Evolutionary conservation across 2,329 filamentous ascomycete species (phyloP).

Genomic region (Alternaria arbusti): DNA sequence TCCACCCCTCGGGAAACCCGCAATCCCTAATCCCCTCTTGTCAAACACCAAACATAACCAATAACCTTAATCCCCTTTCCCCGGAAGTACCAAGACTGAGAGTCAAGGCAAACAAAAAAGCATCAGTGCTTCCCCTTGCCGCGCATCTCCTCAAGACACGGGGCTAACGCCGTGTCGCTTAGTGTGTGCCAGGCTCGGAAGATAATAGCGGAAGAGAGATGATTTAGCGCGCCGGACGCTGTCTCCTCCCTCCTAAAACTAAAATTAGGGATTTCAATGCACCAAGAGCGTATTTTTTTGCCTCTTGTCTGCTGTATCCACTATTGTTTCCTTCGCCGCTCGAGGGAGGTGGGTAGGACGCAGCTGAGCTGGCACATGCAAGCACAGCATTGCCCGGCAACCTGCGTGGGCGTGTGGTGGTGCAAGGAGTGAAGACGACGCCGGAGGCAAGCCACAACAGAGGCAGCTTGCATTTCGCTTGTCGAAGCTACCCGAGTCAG

Average conservation of each 20-base stretch:
- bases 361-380: background rate
- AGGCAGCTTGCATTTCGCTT: background rate
- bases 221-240: background rate
- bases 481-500: background rate
- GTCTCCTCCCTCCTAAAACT: background rate
- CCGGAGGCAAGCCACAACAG: background rate
- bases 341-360: background rate
- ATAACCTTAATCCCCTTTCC: conserved; percentile 4
- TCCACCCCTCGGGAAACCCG: background rate
- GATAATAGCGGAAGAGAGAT: background rate
- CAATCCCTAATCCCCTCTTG: conserved; percentile 1
- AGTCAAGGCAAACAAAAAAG: background rate
- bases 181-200: background rate
- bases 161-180: background rate
- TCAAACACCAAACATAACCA: conserved; percentile 1
- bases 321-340: background rate
- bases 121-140: background rate
- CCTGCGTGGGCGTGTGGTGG: background rate
- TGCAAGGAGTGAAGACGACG: background rate
- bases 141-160: background rate
- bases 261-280: conserved; percentile 2
- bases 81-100: background rate
- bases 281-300: background rate
- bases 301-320: background rate
- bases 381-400: background rate